phyloP scores from a whole-genome alignment of 192 early-diverging fungal species.

The Entomortierella parvispora region DNA sequence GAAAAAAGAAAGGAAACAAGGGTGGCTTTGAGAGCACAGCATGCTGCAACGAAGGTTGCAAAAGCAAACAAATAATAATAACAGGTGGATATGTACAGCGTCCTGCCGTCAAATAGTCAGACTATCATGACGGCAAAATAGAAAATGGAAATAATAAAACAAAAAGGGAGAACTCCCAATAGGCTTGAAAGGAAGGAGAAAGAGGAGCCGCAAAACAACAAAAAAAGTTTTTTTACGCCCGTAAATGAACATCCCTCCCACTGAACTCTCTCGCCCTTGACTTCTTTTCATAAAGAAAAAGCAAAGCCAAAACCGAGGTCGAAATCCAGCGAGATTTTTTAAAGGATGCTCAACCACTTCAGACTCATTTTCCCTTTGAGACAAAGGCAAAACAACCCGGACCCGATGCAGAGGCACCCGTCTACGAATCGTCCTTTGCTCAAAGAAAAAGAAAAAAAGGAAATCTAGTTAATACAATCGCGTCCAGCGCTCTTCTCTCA shows the following conservation, averaged over 20 bases:
- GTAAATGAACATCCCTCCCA: slow-evolving; percentile 40
- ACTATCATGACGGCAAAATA: slow-evolving; percentile 6
- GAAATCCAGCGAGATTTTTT: slow-evolving; percentile 34
- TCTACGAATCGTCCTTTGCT: background rate
- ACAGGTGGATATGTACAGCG: slow-evolving; percentile 34
- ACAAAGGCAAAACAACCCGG: background rate
- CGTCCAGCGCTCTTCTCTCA: slow-evolving; percentile 55
- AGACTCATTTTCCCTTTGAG: slow-evolving; percentile 55
- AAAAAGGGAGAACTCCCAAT: slow-evolving; percentile 18
- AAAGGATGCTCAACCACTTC: slow-evolving; percentile 50
- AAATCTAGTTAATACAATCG: slow-evolving; percentile 55
- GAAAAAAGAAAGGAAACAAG: slow-evolving; percentile 3
- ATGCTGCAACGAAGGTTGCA: background rate
- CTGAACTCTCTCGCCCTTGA: slow-evolving; percentile 37
- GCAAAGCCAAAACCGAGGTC: slow-evolving; percentile 9
- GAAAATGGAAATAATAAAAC: slow-evolving; percentile 9
- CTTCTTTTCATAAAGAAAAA: background rate
- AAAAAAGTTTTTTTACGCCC: slow-evolving; percentile 49
- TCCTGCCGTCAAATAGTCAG: slow-evolving; percentile 6
- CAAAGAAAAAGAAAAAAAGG: slow-evolving; percentile 55
- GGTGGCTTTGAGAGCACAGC: slow-evolving; percentile 3
- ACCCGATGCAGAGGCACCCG: background rate
- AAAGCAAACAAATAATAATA: background rate
- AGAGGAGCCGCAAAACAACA: slow-evolving; percentile 58
- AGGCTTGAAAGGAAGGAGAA: slow-evolving; percentile 45